These are phyloP conservation scores for Talaromyces sp. DNA, from an alignment of 2,329 filamentous ascomycete genomes.

Conservation along the genomic window DNA sequence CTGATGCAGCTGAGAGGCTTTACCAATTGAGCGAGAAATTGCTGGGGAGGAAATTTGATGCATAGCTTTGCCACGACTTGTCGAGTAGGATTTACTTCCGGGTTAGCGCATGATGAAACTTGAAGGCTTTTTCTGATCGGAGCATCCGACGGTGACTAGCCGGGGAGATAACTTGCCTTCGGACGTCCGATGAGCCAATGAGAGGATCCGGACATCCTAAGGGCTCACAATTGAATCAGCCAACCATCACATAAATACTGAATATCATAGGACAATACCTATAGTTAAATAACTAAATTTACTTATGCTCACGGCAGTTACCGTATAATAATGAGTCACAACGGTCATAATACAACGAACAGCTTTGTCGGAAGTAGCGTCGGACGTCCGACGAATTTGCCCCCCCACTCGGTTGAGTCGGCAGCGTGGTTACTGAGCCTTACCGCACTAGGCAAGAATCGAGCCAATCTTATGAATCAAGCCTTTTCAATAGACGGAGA, in stretches of 20 bases:
- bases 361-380: neutral
- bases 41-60: neutral
- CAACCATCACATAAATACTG: neutral
- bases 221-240: neutral
- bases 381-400: neutral
- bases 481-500: neutral
- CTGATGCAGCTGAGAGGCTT: slow-evolving; percentile 18
- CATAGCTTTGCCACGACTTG: neutral
- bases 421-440: neutral
- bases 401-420: neutral
- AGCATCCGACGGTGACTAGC: neutral
- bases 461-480: neutral
- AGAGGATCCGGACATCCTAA: neutral
- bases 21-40: neutral
- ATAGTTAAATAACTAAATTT: neutral
- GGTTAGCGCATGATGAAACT: neutral
- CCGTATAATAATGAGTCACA: neutral
- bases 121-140: neutral
- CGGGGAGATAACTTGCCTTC: slow-evolving; percentile 9
- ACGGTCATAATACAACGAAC: neutral
- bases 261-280: neutral
- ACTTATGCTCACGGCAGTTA: neutral
- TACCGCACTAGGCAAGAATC: neutral
- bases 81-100: neutral
- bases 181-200: slow-evolving; percentile 6